A percentile compares a stretch with the other conserved stretches of the same genome.
Evolutionary conservation across 2,329 filamentous ascomycete species (phyloP).

Genomic region (Didymosphaeria variabile): DNA sequence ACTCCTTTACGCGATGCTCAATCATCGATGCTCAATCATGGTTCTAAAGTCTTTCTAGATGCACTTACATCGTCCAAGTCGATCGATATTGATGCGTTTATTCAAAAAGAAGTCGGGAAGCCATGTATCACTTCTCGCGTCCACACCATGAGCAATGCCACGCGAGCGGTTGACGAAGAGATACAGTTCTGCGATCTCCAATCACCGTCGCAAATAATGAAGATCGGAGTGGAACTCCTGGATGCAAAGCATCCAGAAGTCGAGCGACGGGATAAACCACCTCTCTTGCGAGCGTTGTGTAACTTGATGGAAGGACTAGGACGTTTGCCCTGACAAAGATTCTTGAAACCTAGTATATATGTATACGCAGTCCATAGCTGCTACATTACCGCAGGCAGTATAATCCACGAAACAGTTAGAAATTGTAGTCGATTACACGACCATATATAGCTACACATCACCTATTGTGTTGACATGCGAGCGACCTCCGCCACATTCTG

Average conservation of each 20-base stretch:
- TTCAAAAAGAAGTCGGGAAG: too few relatives aligned
- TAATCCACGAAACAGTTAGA: too few relatives aligned
- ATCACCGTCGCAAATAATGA: slow-evolving; percentile 29
- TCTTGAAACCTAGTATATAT: too few relatives aligned
- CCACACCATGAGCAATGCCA: not conserved
- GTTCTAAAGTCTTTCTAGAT: slow-evolving; percentile 21
- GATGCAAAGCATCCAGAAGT: slow-evolving; percentile 29
- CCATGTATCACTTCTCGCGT: slow-evolving; percentile 13
- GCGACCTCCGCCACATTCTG: too few relatives aligned
- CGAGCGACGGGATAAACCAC: slow-evolving; percentile 26
- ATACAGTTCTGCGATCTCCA: slow-evolving; percentile 23
- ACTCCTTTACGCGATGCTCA: slow-evolving; percentile 14
- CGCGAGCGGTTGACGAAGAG: not conserved
- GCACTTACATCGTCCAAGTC: not conserved
- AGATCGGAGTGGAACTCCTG: slow-evolving; percentile 26
- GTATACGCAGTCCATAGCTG: too few relatives aligned
- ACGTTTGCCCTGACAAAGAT: not conserved
- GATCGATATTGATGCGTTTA: too few relatives aligned
- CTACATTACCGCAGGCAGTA: too few relatives aligned
- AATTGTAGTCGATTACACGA: too few relatives aligned
- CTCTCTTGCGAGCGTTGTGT: slow-evolving; percentile 29
- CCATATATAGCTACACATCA: too few relatives aligned
- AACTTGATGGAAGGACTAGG: slow-evolving; percentile 27
- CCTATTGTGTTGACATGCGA: too few relatives aligned
- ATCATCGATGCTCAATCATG: not conserved